Evolutionary conservation across 352 stramenopile species (phyloP).

Genomic region (Phytophthora sojae): DNA sequence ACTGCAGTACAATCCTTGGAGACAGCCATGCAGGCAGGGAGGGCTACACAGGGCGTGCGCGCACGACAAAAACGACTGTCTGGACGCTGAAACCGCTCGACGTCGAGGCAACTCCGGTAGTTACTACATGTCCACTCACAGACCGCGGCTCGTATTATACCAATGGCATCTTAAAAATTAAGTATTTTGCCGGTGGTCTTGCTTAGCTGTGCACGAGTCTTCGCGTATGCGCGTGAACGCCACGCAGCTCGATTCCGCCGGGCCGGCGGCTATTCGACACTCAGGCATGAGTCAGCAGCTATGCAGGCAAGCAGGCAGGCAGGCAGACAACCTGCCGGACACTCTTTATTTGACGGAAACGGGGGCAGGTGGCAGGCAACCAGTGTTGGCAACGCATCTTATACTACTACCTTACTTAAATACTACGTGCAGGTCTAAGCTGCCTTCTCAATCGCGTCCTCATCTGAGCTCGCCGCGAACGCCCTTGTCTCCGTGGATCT

Average conservation of each 20-base stretch:
- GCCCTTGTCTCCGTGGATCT: neutral
- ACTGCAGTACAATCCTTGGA: neutral
- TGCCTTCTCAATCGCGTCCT: slow-evolving; percentile 12
- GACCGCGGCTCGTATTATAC: neutral
- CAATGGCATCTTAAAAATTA: neutral
- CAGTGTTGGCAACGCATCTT: slow-evolving; percentile 26
- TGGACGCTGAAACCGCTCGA: neutral
- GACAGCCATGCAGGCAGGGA: neutral
- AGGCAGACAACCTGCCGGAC: neutral
- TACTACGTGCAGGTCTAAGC: slow-evolving; percentile 38
- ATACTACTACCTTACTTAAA: slow-evolving; percentile 43
- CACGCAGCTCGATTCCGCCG: slow-evolving; percentile 10
- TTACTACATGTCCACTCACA: neutral
- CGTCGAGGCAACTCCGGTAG: neutral
- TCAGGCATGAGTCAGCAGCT: slow-evolving; percentile 14
- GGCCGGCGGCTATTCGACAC: slow-evolving; percentile 8
- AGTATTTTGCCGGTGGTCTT: neutral
- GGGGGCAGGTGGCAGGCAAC: slow-evolving; percentile 12
- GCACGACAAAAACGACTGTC: neutral
- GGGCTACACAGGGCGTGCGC: neutral
- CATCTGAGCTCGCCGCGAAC: neutral
- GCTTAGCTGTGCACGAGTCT: neutral
- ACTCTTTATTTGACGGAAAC: slow-evolving; percentile 18
- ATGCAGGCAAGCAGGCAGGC: neutral
- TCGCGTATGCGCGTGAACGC: neutral